phyloP scores from a whole-genome alignment of 768 basidiomycete genomes.

The Clavaria fumosa region DNA sequence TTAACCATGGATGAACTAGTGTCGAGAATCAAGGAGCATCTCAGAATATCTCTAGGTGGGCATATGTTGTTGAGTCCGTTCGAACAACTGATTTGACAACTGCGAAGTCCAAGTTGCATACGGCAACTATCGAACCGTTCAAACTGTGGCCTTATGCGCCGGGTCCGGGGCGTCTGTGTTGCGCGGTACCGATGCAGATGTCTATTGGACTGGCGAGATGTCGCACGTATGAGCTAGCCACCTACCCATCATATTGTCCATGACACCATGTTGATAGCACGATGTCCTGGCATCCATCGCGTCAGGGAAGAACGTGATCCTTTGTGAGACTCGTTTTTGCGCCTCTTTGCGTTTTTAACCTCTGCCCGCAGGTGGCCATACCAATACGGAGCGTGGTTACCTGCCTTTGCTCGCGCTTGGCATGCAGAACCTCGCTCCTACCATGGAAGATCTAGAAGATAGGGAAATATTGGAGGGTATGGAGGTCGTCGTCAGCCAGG shows the following conservation, averaged over 20 bases:
- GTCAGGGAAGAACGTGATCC: slow-evolving; percentile 60
- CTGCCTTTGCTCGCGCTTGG: slow-evolving; percentile 59
- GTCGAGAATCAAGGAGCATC: slow-evolving; percentile 50
- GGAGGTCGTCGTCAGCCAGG: slow-evolving; percentile 56
- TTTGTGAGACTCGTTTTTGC: slow-evolving; percentile 40
- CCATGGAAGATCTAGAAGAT: no score
- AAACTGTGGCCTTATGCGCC: slow-evolving; percentile 77
- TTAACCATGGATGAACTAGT: slow-evolving; percentile 46
- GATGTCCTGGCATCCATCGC: slow-evolving; percentile 75
- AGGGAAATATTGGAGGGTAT: slow-evolving; percentile 24
- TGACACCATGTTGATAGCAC: slow-evolving; percentile 35
- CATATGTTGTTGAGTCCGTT: slow-evolving; percentile 8
- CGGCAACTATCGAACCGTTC: slow-evolving; percentile 23
- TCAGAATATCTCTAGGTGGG: slow-evolving; percentile 46
- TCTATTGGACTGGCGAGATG: slow-evolving; percentile 92
- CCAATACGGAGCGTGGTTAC: slow-evolving; percentile 91
- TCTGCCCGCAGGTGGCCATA: slow-evolving; percentile 56
- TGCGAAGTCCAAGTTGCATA: slow-evolving; percentile 54
- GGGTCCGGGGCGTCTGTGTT: slow-evolving; percentile 79
- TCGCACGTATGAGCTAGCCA: slow-evolving; percentile 41
- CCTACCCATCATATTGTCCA: slow-evolving; percentile 4
- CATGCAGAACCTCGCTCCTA: slow-evolving; percentile 28
- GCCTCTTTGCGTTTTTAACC: background rate
- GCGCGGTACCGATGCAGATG: slow-evolving; percentile 56
- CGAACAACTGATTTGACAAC: slow-evolving; percentile 3